Percentiles rank a stretch among this genome's conserved stretches.
These are phyloP conservation scores for Dionaea muscipula DNA, from an alignment of 179 eudicot species.

Conservation along the genomic window DNA sequence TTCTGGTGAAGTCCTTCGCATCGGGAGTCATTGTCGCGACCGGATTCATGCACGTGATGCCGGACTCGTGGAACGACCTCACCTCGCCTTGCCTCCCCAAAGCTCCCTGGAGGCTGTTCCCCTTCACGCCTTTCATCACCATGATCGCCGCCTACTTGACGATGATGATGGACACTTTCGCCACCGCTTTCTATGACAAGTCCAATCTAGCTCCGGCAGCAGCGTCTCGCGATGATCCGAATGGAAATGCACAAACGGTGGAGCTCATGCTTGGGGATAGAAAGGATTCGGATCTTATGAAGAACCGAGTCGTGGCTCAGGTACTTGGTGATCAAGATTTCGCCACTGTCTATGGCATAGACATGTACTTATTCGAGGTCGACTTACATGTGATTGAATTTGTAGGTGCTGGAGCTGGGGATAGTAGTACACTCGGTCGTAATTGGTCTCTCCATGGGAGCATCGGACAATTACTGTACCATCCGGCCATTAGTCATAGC, in stretches of 20 bases:
- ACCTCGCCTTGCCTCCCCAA: slow-evolving; percentile 27
- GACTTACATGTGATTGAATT: not conserved
- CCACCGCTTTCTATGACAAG: slow-evolving; percentile 14
- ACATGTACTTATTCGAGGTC: too few species aligned
- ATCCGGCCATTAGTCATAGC: slow-evolving; percentile 25
- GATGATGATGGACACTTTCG: slow-evolving; percentile 36
- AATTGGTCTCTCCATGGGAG: slow-evolving; percentile 35
- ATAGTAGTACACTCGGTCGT: slow-evolving; percentile 38
- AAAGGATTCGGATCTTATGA: slow-evolving; percentile 13
- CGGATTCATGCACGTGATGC: slow-evolving; percentile 38
- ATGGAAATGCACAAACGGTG: not conserved
- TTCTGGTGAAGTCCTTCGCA: slow-evolving; percentile 23
- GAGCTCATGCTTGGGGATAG: not conserved
- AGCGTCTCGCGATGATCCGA: too few species aligned
- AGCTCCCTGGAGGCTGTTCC: slow-evolving; percentile 23
- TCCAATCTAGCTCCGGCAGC: too few species aligned
- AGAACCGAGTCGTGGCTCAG: slow-evolving; percentile 30
- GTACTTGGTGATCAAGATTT: slow-evolving; percentile 1
- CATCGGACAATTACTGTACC: slow-evolving; percentile 26
- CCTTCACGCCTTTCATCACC: slow-evolving; percentile 26
- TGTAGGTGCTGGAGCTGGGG: slow-evolving; percentile 31
- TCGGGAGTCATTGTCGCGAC: slow-evolving; percentile 31
- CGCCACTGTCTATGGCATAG: too few species aligned
- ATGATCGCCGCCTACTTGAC: slow-evolving; percentile 24
- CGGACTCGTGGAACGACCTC: slow-evolving; percentile 28